Percentiles rank a stretch among this genome's conserved stretches.
These are phyloP conservation scores for Kwoniella sp. DNA, from an alignment of 768 basidiomycete species.

Conservation along the genomic window DNA sequence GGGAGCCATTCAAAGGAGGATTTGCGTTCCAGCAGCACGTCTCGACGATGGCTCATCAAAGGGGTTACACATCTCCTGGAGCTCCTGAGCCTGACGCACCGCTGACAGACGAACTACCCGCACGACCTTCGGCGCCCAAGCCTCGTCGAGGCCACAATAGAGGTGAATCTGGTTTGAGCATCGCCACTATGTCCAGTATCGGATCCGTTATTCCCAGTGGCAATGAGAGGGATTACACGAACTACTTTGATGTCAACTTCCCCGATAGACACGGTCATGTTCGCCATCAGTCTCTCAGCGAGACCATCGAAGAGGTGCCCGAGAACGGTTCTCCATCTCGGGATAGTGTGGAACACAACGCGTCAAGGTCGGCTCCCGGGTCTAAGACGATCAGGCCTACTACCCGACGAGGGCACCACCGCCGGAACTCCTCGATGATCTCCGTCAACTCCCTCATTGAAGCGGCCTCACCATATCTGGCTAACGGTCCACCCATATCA, in stretches of 20 bases:
- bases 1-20: slow-evolving; percentile 31
- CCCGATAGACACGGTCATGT: slow-evolving; percentile 16
- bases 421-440: slow-evolving; percentile 33
- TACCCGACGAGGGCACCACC: slow-evolving; percentile 32
- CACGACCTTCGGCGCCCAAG: background rate
- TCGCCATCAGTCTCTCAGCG: slow-evolving; percentile 3
- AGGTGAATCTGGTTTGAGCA: slow-evolving; percentile 42
- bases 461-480: background rate
- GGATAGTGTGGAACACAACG: background rate
- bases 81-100: slow-evolving; percentile 4
- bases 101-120: background rate
- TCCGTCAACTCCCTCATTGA: slow-evolving; percentile 34
- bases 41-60: slow-evolving; percentile 5
- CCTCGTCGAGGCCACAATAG: slow-evolving; percentile 11
- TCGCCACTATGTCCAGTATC: slow-evolving; percentile 45
- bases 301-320: slow-evolving; percentile 6
- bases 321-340: background rate
- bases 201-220: slow-evolving; percentile 43
- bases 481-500: slow-evolving; percentile 26
- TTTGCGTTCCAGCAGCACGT: slow-evolving; percentile 41
- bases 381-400: slow-evolving; percentile 11
- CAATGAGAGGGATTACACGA: slow-evolving; percentile 41
- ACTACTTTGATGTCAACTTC: slow-evolving; percentile 47
- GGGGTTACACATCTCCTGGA: slow-evolving; percentile 8
- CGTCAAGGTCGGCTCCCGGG: background rate